These are phyloP conservation scores for Fusarium bulbicola DNA, from an alignment of 2,329 filamentous ascomycete genomes.

Conservation along the genomic window DNA sequence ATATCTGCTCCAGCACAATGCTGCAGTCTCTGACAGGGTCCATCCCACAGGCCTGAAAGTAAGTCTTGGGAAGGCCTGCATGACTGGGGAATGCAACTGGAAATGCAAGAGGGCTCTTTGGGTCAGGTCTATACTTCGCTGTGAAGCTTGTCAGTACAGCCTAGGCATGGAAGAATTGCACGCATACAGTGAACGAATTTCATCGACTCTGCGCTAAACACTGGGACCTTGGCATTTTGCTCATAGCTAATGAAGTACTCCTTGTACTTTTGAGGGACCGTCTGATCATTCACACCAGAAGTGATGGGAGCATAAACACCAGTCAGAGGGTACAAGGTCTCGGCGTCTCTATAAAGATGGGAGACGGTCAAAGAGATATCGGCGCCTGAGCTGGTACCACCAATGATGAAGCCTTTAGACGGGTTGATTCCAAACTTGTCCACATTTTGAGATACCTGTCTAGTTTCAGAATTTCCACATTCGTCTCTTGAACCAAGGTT, in stretches of 20 bases:
- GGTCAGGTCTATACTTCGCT: constrained; percentile 42
- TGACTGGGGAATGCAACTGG: constrained; percentile 37
- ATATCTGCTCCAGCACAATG: constrained; percentile 44
- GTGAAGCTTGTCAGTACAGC: not conserved
- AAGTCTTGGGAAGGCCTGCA: constrained; percentile 43
- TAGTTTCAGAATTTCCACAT: not conserved
- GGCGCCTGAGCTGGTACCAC: constrained; percentile 43
- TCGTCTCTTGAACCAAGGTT: too few relatives aligned
- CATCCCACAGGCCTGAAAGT: constrained; percentile 45
- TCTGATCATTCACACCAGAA: constrained; percentile 29
- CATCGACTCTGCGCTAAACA: constrained; percentile 36
- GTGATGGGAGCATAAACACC: constrained; percentile 41
- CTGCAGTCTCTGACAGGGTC: constrained; percentile 44
- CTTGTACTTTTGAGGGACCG: constrained; percentile 43
- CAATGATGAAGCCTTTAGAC: constrained; percentile 33
- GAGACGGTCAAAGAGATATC: constrained; percentile 42
- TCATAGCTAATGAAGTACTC: constrained; percentile 42
- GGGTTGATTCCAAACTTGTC: constrained; percentile 39
- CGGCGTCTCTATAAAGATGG: constrained; percentile 32
- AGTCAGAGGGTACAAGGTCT: constrained; percentile 37
- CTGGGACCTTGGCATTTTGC: constrained; percentile 39
- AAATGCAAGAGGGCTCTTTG: constrained; percentile 38
- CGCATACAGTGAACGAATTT: constrained; percentile 38
- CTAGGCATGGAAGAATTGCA: not conserved
- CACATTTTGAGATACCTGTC: constrained; percentile 30